Base-by-base conservation (phyloP, 352 stramenopile species). In the Globisporangium spiculum region DNA sequence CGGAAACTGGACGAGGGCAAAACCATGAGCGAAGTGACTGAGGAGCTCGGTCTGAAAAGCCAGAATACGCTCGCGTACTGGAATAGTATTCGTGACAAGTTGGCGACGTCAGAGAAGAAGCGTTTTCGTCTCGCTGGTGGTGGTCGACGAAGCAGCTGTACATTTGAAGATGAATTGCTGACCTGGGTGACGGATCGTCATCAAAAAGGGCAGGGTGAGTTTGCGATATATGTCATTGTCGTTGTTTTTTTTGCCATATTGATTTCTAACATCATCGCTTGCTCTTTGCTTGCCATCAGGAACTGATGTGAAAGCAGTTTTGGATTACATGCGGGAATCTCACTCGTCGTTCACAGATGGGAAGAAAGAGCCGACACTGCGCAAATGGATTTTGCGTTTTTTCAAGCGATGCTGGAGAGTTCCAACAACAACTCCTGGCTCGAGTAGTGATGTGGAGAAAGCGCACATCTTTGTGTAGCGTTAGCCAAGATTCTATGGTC, bases 361-460 rank as follows among this genome's bases (percentile, higher is more conserved):
- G 12, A 91, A 93, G 73, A 93, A 92, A 58, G 86, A 93, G 70
- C 73, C 83, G 24, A 92, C 83, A 26, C 72, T 93, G 60, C 81
- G 86, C 65, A 91, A 92, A 57, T 92, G 86, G 86, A 91, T 93
- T 22, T 63, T 93, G 26, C 84, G 86, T 56, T 93, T 93, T 57
- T 93, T 93, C 66, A 89, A 93, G 70, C 83, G 85, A 8, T 92
- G 84, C 57, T 89, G 80, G 74, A 75, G 76, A 59, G 70, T 71
- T 36, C 78, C 78, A 46, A 73, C 71, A 0, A 65, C 68, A 44
- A 32, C 59, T 6, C 20, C 50, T 9, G 59, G 66, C 8, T 72
- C 75, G 10, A 48, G 30, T 9, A 82, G 69, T n/a, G 78, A 86
- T 46, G 70, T 65, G 32, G 79, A 79, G 26, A 88, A 86, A 56